Evolutionary conservation across 495 filamentous ascomycete species (phyloP).

Genomic region (Penicillium goetzii): DNA sequence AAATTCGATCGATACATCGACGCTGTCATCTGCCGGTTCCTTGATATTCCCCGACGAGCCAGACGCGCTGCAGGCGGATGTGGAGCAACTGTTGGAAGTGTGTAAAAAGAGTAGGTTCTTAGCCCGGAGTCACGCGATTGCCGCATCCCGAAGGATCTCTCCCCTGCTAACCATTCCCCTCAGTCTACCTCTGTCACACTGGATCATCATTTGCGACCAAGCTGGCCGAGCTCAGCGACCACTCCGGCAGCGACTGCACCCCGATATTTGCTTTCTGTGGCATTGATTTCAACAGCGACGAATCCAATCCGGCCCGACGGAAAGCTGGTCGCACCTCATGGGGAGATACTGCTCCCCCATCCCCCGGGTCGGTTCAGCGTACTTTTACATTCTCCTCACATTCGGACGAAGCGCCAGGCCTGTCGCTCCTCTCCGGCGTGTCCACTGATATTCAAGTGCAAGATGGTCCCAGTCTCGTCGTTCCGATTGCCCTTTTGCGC

Average conservation of each 20-base stretch:
- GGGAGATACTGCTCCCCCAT: slow-evolving; percentile 39
- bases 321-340: slow-evolving; percentile 46
- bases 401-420: slow-evolving; percentile 64
- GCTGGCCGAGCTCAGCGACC: slow-evolving; percentile 68
- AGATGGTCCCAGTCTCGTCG: slow-evolving; percentile 71
- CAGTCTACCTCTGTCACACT: slow-evolving; percentile 75
- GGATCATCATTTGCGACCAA: slow-evolving; percentile 71
- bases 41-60: slow-evolving; percentile 49
- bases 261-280: slow-evolving; percentile 80
- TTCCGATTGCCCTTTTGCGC: slow-evolving; percentile 72
- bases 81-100: slow-evolving; percentile 52
- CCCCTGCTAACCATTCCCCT: slow-evolving; percentile 12
- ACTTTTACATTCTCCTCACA: slow-evolving; percentile 52
- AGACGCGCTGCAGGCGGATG: slow-evolving; percentile 53
- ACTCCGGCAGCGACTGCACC: slow-evolving; percentile 61
- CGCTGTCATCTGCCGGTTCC: slow-evolving; percentile 30
- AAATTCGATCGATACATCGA: slow-evolving; percentile 38
- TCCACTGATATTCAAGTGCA: slow-evolving; percentile 70
- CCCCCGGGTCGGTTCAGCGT: slow-evolving; percentile 41
- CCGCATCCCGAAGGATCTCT: neutral
- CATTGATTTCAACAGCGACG: slow-evolving; percentile 50
- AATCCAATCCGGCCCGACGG: slow-evolving; percentile 39
- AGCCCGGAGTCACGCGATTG: neutral
- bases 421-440: slow-evolving; percentile 69
- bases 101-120: slow-evolving; percentile 57